Base-by-base conservation (phyloP, 495 filamentous ascomycete species). In the Lasiosphaeria ovina region DNA sequence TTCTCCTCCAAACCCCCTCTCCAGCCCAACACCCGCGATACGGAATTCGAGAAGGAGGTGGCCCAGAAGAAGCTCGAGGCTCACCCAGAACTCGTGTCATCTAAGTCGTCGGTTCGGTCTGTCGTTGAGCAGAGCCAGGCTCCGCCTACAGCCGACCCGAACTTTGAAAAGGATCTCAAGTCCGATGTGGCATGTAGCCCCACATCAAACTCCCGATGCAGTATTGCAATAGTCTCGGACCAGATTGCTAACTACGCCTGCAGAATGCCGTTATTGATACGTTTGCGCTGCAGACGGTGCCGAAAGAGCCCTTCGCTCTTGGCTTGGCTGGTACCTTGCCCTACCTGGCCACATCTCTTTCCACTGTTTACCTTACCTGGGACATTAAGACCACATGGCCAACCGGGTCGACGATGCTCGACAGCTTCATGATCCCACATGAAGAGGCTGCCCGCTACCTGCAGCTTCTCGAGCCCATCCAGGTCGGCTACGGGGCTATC, bases 401-500 rank as follows among this genome's bases (percentile, higher is more conserved):
- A n/a, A 86, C 87, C 35, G 70, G 79, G 1, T 90, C 87, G 17
- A 79, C 81, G 55, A 58, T 83, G 14, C 62, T 78, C 56, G 78
- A 79, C 60, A 69, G 49, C 47, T 49, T 80, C 34, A 68, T 95
- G 57, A 74, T 96, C 64, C 83, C 79, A 51, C 85, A 84, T 52
- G 82, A 92, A 51, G 89, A 81, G 9, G 93, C 93, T 36, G 81
- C 87, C 54, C 71, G 88, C 14, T 75, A 92, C 62, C 81, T 98
- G 11, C 83, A 91, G 64, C 73, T 93, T 48, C 79, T 97, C 44
- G 92, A 97, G 76, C 95, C 93, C 31, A 77, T 97, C 65, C 94
- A 98, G 75, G 79, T 98, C 54, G 94, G 90, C 54, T 97, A 94
- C 67, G 94, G 94, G 57, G 94, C 94, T 49, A 86, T 96, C 54